Base-by-base conservation (phyloP, 2,329 filamentous ascomycete genomes). In the Alternaria viburni region DNA sequence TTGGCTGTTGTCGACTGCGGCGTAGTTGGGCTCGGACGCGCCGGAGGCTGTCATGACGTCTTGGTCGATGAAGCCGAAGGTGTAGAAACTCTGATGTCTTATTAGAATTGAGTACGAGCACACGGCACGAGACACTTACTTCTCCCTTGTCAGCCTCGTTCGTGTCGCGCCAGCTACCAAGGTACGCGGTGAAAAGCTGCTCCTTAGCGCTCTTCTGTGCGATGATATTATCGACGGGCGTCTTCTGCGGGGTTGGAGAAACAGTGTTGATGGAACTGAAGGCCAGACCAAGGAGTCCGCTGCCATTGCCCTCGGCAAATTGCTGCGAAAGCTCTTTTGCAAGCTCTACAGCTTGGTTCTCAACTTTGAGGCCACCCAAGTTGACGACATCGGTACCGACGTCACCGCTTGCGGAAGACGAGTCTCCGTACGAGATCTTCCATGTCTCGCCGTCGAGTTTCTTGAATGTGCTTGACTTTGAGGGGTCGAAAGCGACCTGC, bases 331-430 rank as follows among this genome's bases (percentile, higher is more conserved):
- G 84, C 6, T 82, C 79, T 5, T 82, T 81, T 10, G 90, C 90
- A 19, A 88, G 85, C 75, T 91, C 87, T 7, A 92, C 85, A 5
- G 88, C 88, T 77, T 92, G 90, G 6, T 76, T 73, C 6, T 83
- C 82, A 30, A 89, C 86, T 17, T 81, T 85, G 4, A 89, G 85
- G 21, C 81, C 81, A 45, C 89, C 89, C 6, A 92, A 82, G 21
- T 81, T 80, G 23, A 91, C 88, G 25, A 81, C 85, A 75, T 92
- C 90, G 15, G 82, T 84, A 75, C 89, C 90, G 43, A 92, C 89
- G 49, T 84, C 83, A 21, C 90, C 90, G 47, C 77, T 82, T 12
- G 89, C 90, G 36, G 82, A 83, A 43, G 86, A 87, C 6, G 86
- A 86, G 69, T 92, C 90, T 12, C 88, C 88, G 67, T 92, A 92